phyloP scores from a whole-genome alignment of 345 rosid genomes.

The Zanthoxylum bungeanum region DNA sequence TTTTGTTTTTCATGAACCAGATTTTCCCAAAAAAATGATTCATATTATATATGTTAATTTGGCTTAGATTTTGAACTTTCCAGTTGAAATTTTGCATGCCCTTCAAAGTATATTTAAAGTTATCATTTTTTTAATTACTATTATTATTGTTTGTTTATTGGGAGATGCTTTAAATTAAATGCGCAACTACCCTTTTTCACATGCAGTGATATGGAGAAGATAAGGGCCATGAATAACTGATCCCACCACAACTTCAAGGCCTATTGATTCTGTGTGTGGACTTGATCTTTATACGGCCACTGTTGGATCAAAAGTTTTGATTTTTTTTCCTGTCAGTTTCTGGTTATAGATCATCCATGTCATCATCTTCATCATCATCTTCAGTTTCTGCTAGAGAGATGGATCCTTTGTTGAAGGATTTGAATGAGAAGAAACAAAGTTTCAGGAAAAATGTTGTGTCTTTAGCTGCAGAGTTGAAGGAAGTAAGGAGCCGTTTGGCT shows the following conservation, averaged over 20 bases:
- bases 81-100: conserved; percentile 7
- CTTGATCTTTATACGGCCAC: not conserved
- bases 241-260: not conserved
- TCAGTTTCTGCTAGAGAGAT: conserved; percentile 33
- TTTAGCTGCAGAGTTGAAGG: conserved; percentile 80
- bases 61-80: conserved; percentile 7
- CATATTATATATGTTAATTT: not conserved
- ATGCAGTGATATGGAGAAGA: conserved; percentile 38
- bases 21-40: conserved; percentile 5
- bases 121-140: not conserved
- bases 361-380: conserved; percentile 20
- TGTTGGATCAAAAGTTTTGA: conserved; percentile 8
- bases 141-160: not conserved
- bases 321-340: conserved; percentile 40
- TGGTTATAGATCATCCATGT: conserved; percentile 17
- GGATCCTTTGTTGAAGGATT: conserved; percentile 82
- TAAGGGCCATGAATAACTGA: conserved; percentile 8
- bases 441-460: conserved; percentile 83
- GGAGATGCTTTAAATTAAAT: conserved; percentile 21
- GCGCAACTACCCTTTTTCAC: conserved; percentile 33
- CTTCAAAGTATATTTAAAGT: not conserved
- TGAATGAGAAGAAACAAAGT: conserved; percentile 88
- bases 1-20: conserved; percentile 13
- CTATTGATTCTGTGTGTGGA: too few relatives aligned
- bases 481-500: conserved; percentile 66